Base-by-base conservation (phyloP, 169 alveolate species). In the Ophryocystis elektroscirrha region DNA sequence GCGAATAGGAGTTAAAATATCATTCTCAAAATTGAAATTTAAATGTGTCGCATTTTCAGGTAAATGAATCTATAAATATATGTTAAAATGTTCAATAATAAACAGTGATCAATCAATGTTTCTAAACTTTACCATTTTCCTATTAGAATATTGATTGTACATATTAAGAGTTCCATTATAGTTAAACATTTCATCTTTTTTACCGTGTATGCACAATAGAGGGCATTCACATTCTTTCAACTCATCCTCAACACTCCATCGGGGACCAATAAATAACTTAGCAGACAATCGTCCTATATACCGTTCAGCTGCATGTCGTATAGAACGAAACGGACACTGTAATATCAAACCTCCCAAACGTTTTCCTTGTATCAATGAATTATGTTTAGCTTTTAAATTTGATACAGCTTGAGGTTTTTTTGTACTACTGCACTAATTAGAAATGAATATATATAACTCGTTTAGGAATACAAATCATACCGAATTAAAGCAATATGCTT, bases 251-350 rank as follows among this genome's bases (percentile, higher is more conserved):
- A 63, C 64, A 20, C 62, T 61, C 72, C 72, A 63, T 5, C 73
- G 19, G 7, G 51, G 51, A 4, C 61, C 19, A 22, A 63, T 62
- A 30, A 63, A 42, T 32, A 54, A 41, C 15, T 59, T 36, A 15
- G 69, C 74, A 5, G 49, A 35, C n/a, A 65, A 46, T 22, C 53
- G 44, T 18, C 69, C 69, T 24, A 66, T 68, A 20, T 62, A 55
- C 26, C 62, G 51, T 35, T 51, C 53, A 16, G 74, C 74, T 38
- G 74, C 74, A 30, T 56, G 74, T 44, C 58, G 51, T 5, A 65
- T 65, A 16, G 73, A 61, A 29, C 65, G 43, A 42, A 50, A 65
- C 23, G 74, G 74, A 60, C 73, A 60, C 67, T 64, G 73, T 25
- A 64, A 32, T 32, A 63, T 53, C 15, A 63, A 26, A 30, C 71